Percentiles rank a stretch among this genome's conserved stretches.
Evolutionary conservation across 2,329 filamentous ascomycete species (phyloP).

Genomic region (Penicillium nordicum): DNA sequence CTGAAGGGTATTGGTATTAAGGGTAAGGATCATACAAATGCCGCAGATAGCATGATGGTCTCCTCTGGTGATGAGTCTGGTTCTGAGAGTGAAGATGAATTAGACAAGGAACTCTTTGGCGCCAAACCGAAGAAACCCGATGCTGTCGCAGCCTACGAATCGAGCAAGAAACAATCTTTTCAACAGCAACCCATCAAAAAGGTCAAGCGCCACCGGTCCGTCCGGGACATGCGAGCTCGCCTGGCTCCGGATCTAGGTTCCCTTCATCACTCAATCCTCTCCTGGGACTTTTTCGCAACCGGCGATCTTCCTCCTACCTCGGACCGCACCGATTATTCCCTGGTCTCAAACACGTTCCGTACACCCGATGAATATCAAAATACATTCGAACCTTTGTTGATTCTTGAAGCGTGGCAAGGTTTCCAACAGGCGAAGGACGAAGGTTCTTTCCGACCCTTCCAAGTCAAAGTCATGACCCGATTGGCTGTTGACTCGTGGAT

Average conservation of each 20-base stretch:
- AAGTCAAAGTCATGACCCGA: slow-evolving; percentile 81
- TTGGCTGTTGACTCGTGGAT: slow-evolving; percentile 90
- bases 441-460: slow-evolving; percentile 72
- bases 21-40: slow-evolving; percentile 73
- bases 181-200: slow-evolving; percentile 76
- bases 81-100: slow-evolving; percentile 73
- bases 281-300: slow-evolving; percentile 91
- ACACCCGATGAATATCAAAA: slow-evolving; percentile 77
- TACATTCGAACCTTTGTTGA: slow-evolving; percentile 85
- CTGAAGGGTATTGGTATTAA: slow-evolving; percentile 67
- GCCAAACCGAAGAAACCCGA: slow-evolving; percentile 39
- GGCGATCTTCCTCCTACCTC: slow-evolving; percentile 78
- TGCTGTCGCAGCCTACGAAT: slow-evolving; percentile 46
- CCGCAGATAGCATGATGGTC: slow-evolving; percentile 84
- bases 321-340: slow-evolving; percentile 66
- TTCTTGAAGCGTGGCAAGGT: slow-evolving; percentile 92
- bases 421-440: slow-evolving; percentile 90
- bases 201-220: slow-evolving; percentile 71
- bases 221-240: slow-evolving; percentile 91
- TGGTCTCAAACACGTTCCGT: slow-evolving; percentile 73
- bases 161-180: slow-evolving; percentile 48
- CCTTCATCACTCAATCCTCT: slow-evolving; percentile 79
- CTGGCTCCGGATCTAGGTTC: slow-evolving; percentile 83
- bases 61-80: slow-evolving; percentile 61
- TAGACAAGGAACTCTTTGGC: slow-evolving; percentile 66